Evolutionary conservation across 2,329 filamentous ascomycete genomes (phyloP), one percentile per base, ranked within the genome.

Genomic region (Penicillium sp.): DNA sequence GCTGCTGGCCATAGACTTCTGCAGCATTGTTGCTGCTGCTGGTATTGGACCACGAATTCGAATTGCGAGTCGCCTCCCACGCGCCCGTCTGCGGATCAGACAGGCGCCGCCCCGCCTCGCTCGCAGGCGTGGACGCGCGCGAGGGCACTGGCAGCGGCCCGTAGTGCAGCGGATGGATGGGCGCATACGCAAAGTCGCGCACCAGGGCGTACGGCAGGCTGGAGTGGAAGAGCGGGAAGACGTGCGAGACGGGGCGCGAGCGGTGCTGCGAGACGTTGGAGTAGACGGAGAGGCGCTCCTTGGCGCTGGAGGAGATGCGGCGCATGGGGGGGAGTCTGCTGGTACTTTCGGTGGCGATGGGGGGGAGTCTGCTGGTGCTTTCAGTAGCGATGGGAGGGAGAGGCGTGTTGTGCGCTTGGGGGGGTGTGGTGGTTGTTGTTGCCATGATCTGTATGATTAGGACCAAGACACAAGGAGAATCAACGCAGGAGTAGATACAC

Each of bases 151-250:
- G 87, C 16, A 90, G 87, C n/a, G 93, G 89, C 1, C 94, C 94
- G 79, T 96, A 96, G 77, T 97, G 94, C 73, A 97, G 81, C 45
- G 90, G 91, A 72, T 97, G 90, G 55, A 82, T 81, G 24, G 83
- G 71, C 30, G 90, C 85, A 71, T 97, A 99, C 64, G 94, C 94
- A 76, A 97, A 99, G 79, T 99, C 94, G 67, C 94, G 88, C 62
- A 99, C 92, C 46, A 90, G 80, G n/a, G 91, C 86, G 72, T 97
- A 97, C 6, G 89, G 75, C 18, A 97, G 83, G 69, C 86, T 96
- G 58, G 91, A 94, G 65, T 91, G 88, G 73, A 91, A 94, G 66
- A 88, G 79, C 16, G 91, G 89, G 68, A 94, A 93, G 61, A 90
- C 81, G 67, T 89, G 83, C n/a, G 91, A 96, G 56, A 82, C 81